These are phyloP conservation scores for Corymbia calophylla DNA, from an alignment of 441 rosid species.

Conservation along the genomic window DNA sequence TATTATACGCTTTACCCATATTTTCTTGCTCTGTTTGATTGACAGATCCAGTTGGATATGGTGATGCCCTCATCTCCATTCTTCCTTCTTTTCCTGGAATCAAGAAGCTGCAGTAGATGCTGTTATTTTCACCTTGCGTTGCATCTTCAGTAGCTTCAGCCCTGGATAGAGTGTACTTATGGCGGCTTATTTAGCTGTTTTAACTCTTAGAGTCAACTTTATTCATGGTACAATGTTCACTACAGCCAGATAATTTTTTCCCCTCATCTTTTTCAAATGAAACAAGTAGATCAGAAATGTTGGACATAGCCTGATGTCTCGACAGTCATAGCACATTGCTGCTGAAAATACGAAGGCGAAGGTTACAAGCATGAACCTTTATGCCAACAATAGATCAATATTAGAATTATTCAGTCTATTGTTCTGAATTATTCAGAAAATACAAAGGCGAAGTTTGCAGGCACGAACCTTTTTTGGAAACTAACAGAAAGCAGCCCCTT, in stretches of 20 bases:
- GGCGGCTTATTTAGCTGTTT: background rate
- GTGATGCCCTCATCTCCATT: conserved; percentile 70
- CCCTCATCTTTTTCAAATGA: background rate
- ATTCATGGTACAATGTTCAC: background rate
- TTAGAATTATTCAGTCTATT: background rate
- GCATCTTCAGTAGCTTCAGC: background rate
- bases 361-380: background rate
- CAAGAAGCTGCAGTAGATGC: conserved; percentile 58
- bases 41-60: conserved; percentile 79
- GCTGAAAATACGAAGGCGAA: background rate
- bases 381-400: background rate
- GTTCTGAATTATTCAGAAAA: too few relatives aligned
- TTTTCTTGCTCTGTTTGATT: background rate
- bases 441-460: too few relatives aligned
- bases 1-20: background rate
- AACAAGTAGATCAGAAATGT: background rate
- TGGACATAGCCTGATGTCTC: background rate
- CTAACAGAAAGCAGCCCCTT: background rate
- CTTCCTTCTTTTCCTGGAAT: conserved; percentile 89
- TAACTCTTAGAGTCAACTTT: background rate
- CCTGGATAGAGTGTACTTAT: background rate
- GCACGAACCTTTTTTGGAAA: background rate
- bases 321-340: background rate
- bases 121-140: background rate
- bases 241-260: background rate